These are phyloP conservation scores for Kondoa subrosea DNA, from an alignment of 768 basidiomycete species.

Conservation along the genomic window DNA sequence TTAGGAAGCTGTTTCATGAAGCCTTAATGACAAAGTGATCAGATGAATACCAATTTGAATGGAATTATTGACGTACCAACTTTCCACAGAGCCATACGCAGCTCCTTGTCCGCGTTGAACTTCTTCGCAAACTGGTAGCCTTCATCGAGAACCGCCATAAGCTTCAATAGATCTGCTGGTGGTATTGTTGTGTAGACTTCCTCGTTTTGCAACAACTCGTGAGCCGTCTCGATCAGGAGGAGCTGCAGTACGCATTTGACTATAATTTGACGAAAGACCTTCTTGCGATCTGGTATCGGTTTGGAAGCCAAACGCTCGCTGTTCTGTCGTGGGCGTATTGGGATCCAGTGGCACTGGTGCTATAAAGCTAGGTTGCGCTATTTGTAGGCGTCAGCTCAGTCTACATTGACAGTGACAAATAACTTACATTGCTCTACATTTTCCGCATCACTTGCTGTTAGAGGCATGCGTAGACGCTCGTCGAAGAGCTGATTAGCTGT, in stretches of 20 bases:
- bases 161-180: constrained; percentile 71
- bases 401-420: neutral
- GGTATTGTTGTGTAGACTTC: constrained; percentile 86
- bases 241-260: constrained; percentile 98
- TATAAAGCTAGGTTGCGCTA: constrained; percentile 31
- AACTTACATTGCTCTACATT: neutral
- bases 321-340: constrained; percentile 40
- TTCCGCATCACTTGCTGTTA: constrained; percentile 49
- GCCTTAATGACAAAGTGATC: constrained; percentile 38
- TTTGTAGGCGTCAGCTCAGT: neutral
- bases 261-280: constrained; percentile 89
- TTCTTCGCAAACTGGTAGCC: constrained; percentile 92
- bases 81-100: constrained; percentile 96
- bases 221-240: constrained; percentile 88
- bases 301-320: constrained; percentile 9
- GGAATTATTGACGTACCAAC: constrained; percentile 53
- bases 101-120: constrained; percentile 96
- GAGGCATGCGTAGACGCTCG: constrained; percentile 51
- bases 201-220: constrained; percentile 80
- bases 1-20: constrained; percentile 99
- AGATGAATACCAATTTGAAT: neutral
- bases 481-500: constrained; percentile 96
- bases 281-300: constrained; percentile 23
- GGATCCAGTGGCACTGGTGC: constrained; percentile 58
- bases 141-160: constrained; percentile 92